phyloP scores from a whole-genome alignment of 129 eudicot genomes.

The Solidago caesia region DNA sequence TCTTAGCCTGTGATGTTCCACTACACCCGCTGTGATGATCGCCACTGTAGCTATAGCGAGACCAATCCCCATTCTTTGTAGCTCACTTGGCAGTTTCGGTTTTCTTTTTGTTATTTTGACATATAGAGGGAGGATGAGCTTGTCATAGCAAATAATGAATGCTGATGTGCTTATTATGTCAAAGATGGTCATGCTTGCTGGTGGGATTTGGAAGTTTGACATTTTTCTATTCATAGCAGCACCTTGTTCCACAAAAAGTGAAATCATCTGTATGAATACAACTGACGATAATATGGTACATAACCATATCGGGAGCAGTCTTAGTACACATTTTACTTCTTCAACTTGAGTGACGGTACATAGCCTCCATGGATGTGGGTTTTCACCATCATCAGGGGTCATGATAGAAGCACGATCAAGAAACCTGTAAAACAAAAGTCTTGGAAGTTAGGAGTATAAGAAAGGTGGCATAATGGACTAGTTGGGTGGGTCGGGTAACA shows the following conservation, averaged over 20 bases:
- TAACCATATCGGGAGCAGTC: conserved; percentile 72
- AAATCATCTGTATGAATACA: conserved; percentile 66
- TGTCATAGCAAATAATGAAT: conserved; percentile 61
- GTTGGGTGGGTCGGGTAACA: background rate
- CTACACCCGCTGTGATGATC: conserved; percentile 54
- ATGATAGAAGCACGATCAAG: conserved; percentile 57
- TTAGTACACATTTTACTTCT: conserved; percentile 70
- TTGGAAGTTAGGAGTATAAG: background rate
- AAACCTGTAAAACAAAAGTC: conserved; percentile 37
- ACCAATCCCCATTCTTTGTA: conserved; percentile 67
- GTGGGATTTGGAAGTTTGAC: conserved; percentile 59
- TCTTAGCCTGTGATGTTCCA: conserved; percentile 49
- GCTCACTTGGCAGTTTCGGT: conserved; percentile 49
- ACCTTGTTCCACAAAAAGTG: conserved; percentile 79
- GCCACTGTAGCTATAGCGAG: conserved; percentile 52
- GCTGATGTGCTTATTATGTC: conserved; percentile 63
- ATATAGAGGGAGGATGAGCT: conserved; percentile 49
- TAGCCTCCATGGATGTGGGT: conserved; percentile 53
- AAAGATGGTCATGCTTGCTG: conserved; percentile 75
- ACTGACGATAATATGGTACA: conserved; percentile 68
- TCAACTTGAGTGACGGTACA: conserved; percentile 74
- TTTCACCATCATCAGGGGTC: conserved; percentile 38
- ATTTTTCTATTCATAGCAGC: conserved; percentile 59
- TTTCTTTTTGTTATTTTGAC: conserved; percentile 47
- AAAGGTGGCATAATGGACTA: background rate